Percentiles rank a stretch among this genome's conserved stretches.
These are phyloP conservation scores for Cymbidium sinense DNA, from an alignment of 106 monocot genomes.

Conservation along the genomic window DNA sequence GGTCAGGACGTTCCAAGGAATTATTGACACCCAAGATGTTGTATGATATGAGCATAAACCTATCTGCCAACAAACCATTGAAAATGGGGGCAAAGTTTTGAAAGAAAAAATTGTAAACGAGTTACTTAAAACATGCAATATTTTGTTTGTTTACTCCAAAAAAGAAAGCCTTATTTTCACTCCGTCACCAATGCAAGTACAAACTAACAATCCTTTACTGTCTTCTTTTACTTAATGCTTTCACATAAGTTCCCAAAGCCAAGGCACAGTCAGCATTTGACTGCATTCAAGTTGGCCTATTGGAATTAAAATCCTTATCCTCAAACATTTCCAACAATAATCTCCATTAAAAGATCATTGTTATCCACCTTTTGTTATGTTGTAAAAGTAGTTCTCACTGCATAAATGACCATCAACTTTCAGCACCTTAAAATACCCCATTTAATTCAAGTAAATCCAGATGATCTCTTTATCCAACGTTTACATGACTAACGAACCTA, in stretches of 20 bases:
- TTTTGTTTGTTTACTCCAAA: background rate
- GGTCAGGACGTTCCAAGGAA: constrained; percentile 39
- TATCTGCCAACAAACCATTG: constrained; percentile 19
- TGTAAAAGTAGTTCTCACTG: background rate
- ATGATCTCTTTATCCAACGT: background rate
- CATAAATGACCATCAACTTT: background rate
- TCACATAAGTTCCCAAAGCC: background rate
- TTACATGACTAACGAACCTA: background rate
- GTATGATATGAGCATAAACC: constrained; percentile 46
- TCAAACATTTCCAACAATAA: background rate
- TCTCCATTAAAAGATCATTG: background rate
- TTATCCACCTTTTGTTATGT: background rate
- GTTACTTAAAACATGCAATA: background rate
- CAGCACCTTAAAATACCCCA: background rate
- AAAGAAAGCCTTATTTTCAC: background rate
- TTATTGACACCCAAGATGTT: constrained; percentile 64
- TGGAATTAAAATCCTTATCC: background rate
- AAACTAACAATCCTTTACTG: background rate
- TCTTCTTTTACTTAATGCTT: background rate
- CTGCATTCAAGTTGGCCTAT: background rate
- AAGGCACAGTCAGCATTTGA: background rate
- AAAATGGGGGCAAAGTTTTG: background rate
- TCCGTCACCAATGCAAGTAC: background rate
- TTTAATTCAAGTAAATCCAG: background rate
- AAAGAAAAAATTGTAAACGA: background rate